Conservation (phyloP, 2,329 filamentous ascomycete species). For the Thyridium curvatum region DNA sequence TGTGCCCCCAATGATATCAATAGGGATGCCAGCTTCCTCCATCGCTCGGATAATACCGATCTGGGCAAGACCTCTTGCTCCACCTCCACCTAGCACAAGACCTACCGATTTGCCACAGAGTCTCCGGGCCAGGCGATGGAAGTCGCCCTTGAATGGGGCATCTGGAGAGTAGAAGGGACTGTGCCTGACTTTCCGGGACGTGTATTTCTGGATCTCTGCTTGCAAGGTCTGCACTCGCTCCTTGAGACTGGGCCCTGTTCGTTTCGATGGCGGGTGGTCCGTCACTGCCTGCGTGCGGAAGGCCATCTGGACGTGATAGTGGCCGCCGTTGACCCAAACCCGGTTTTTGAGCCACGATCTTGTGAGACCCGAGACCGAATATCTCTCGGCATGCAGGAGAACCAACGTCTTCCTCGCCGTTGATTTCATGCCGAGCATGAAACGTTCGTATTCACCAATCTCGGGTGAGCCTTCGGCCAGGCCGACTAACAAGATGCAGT, state of each 20-base stretch:
- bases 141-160: slow-evolving; percentile 91
- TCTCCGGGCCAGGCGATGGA: slow-evolving; percentile 83
- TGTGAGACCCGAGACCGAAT: slow-evolving; percentile 77
- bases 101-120: slow-evolving; percentile 93
- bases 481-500: slow-evolving; percentile 90
- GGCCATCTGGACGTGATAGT: slow-evolving; percentile 96
- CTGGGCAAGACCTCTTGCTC: slow-evolving; percentile 85
- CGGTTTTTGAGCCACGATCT: slow-evolving; percentile 86
- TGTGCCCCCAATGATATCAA: slow-evolving; percentile 91
- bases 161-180: slow-evolving; percentile 86
- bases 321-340: slow-evolving; percentile 96
- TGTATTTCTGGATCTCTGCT: slow-evolving; percentile 97
- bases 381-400: slow-evolving; percentile 81
- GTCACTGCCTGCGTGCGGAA: slow-evolving; percentile 73
- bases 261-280: slow-evolving; percentile 66
- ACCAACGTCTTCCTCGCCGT: slow-evolving; percentile 92
- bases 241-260: slow-evolving; percentile 80
- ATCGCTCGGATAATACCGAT: slow-evolving; percentile 91
- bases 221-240: slow-evolving; percentile 91
- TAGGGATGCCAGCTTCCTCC: slow-evolving; percentile 92
- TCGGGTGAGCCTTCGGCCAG: slow-evolving; percentile 82
- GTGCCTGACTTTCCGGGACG: slow-evolving; percentile 84
- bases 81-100: slow-evolving; percentile 87
- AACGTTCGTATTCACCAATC: slow-evolving; percentile 94
- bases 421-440: slow-evolving; percentile 94